Conservation (phyloP, 2,329 filamentous ascomycete genomes). For the Penicillium sp. region DNA sequence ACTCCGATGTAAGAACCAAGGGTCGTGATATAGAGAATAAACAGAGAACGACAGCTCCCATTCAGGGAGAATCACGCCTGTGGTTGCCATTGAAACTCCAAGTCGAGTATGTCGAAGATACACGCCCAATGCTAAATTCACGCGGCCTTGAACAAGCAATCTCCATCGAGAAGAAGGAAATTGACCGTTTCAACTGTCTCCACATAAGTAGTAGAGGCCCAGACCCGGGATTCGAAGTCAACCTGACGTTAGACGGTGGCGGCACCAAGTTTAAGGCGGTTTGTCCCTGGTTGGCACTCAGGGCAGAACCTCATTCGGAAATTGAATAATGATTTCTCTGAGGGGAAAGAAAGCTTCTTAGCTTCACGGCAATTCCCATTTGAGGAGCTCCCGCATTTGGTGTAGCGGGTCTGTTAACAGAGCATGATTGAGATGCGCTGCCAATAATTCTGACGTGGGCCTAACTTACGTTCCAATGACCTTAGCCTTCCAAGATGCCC, state of each 20-base stretch:
- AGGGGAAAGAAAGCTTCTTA: conserved; percentile 21
- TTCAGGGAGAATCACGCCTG: not conserved
- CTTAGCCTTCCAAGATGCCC: not conserved
- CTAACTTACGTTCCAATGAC: conserved; percentile 20
- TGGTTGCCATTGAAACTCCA: not conserved
- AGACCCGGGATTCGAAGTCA: conserved; percentile 23
- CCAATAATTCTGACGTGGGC: conserved; percentile 25
- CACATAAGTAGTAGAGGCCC: conserved; percentile 8
- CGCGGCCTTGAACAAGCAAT: not conserved
- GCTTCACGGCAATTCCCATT: conserved; percentile 13
- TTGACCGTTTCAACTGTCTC: not conserved
- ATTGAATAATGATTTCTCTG: not conserved
- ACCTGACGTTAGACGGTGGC: conserved; percentile 24
- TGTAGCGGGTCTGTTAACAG: not conserved
- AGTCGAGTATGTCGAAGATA: not conserved
- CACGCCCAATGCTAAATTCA: not conserved
- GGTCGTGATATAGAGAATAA: not conserved
- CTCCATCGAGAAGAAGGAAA: not conserved
- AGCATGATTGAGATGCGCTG: not conserved
- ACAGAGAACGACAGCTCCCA: not conserved
- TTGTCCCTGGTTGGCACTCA: conserved; percentile 19
- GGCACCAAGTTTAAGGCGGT: conserved; percentile 9
- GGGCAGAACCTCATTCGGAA: conserved; percentile 12
- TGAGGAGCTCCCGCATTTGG: not conserved
- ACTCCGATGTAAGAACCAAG: conserved; percentile 12